Conservation (phyloP, 176 grass and related monocot species). For the Chloris gayana region DNA sequence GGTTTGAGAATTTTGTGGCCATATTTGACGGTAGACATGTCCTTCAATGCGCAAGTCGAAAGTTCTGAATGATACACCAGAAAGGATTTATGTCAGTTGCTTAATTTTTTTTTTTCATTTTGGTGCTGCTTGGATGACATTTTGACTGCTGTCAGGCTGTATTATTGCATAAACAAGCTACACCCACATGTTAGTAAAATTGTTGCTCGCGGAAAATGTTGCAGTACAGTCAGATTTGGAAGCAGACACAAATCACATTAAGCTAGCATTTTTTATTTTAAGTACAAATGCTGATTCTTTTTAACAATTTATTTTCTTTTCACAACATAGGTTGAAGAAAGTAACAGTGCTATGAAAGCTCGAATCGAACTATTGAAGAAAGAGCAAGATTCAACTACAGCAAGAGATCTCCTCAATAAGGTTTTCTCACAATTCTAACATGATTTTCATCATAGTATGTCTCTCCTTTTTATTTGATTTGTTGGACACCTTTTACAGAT, state of each 20-base stretch:
- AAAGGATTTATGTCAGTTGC: not conserved
- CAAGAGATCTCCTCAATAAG: slow-evolving; percentile 45
- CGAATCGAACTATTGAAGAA: slow-evolving; percentile 50
- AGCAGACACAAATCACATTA: not conserved
- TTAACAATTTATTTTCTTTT: slow-evolving; percentile 7
- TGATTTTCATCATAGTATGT: not conserved
- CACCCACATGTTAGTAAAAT: not conserved
- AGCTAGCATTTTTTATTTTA: not conserved
- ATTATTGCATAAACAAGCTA: not conserved
- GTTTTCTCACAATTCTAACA: slow-evolving; percentile 13
- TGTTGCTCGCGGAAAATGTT: not conserved
- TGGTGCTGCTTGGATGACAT: not conserved
- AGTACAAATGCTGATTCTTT: not conserved
- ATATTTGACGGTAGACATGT: not conserved
- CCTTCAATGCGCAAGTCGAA: not conserved
- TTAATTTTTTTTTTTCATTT: not conserved
- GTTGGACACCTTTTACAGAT: slow-evolving; percentile 36
- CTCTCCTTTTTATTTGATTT: slow-evolving; percentile 24
- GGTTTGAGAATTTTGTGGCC: not conserved
- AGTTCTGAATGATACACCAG: not conserved
- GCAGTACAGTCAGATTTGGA: not conserved
- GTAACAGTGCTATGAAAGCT: slow-evolving; percentile 51
- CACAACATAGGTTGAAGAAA: slow-evolving; percentile 50
- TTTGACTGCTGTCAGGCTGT: not conserved
- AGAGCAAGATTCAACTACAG: slow-evolving; percentile 13